Evolutionary conservation across 768 basidiomycete genomes (phyloP), one percentile per base, ranked within the genome.

Genomic region (Psilocybe subaeruginosa): DNA sequence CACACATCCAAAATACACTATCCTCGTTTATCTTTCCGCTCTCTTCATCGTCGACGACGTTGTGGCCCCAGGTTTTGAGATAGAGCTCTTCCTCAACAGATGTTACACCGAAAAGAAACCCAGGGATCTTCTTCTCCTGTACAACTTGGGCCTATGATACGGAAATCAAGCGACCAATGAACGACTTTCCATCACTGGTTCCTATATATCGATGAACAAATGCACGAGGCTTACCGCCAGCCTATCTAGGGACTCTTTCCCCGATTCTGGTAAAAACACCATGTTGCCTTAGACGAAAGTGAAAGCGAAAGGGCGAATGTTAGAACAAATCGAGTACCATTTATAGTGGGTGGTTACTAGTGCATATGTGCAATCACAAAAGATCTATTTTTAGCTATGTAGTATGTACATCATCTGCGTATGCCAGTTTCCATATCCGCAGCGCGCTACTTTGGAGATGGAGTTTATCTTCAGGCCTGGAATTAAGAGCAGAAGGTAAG

Each of bases 401-500:
- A 19, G 19, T 19, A 19, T 19, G 19, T 6, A 35, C 33, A 7
- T 35, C 33, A 11, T 35, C 33, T 6, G 33, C 3, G 33, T 35
- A 23, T 23, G 23, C 23, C 23, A 7, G 33, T 11, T 7, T 35
- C 11, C 33, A 35, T 6, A 35, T 35, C 33, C 11, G 33, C 6
- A 35, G 33, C 6, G 33, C 11, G 33, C 33, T 35, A 35, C 3
- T 35, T 35, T 11, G 33, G 33, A 35, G 33, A 35, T 35, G 33
- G 33, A 35, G 11, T 11, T 35, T 35, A 7, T 35, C 7, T 11
- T 35, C 11, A 7, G 11, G 33, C 7, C 11, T 35, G 11, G 11
- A 35, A 35, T 72, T 50, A 77, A 49, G 81, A 80, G 70, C 82
- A 83, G 72, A 82, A 82, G 1, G 80, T 83, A 49, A 84, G 58